Evolutionary conservation across 345 rosid genomes (phyloP).

Genomic region (Arabidopsis arenosa): DNA sequence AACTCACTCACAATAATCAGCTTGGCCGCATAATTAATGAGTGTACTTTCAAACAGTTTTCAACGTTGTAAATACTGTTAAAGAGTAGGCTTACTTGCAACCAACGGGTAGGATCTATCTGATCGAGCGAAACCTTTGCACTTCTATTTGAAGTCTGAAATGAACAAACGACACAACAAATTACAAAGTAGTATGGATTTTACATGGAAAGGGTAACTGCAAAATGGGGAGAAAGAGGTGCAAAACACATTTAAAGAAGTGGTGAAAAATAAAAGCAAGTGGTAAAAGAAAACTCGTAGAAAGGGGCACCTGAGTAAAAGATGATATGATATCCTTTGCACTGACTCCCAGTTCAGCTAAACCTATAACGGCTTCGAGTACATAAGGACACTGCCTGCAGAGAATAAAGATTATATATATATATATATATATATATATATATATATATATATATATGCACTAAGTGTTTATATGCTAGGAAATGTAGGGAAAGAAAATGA

Average conservation of each 20-base stretch:
- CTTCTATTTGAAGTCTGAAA: constrained; percentile 76
- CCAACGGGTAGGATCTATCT: constrained; percentile 86
- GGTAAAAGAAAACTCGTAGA: constrained; percentile 16
- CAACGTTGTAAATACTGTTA: constrained; percentile 2
- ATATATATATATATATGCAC: neutral
- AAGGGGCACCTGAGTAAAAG: constrained; percentile 74
- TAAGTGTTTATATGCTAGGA: constrained; percentile 7
- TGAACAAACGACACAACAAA: constrained; percentile 18
- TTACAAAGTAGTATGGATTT: constrained; percentile 1
- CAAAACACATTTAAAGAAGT: constrained; percentile 1
- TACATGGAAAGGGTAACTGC: neutral
- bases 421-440: neutral
- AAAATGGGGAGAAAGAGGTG: neutral
- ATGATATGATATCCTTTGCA: constrained; percentile 83
- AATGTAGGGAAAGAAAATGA: neutral
- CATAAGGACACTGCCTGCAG: constrained; percentile 85
- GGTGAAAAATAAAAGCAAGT: neutral
- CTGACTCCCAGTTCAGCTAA: constrained; percentile 89
- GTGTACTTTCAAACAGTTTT: neutral
- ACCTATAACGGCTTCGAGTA: constrained; percentile 84
- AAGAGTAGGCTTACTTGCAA: constrained; percentile 74
- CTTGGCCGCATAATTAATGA: neutral
- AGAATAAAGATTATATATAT: constrained; percentile 21
- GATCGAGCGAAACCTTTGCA: constrained; percentile 78
- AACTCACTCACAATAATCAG: constrained; percentile 9